Base-by-base conservation (phyloP, 306 rosid species). In the Trichosanthes cucumerina region DNA sequence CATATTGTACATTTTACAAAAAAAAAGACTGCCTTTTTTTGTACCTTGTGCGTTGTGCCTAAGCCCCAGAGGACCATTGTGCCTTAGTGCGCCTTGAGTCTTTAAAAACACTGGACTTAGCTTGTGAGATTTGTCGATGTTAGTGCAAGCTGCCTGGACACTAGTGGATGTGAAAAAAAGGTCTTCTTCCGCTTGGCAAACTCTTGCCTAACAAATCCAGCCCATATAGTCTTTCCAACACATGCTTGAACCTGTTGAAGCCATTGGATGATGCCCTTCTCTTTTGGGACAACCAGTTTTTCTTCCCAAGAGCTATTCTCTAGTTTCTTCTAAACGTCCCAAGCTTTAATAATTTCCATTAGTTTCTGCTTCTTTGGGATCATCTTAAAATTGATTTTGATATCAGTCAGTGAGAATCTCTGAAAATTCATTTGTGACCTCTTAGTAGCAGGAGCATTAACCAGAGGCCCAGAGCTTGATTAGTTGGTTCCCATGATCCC, bases 271-370 rank as follows among this genome's bases (percentile, higher is more conserved):
- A 6, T 0, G 93, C 96, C 72, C 97, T 89, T 33, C 84, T 85
- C 91, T 95, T 91, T 84, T 73, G 73, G 91, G 18, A 90, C 96
- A 82, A 95, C 86, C 38, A 92, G 76, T 50, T 95, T 95, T 95
- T 60, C 97, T 88, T 97, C 96, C 97, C 97, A 88, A 0, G 96
- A 87, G 81, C 96, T 89, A 15, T 81, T 90, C 86, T 91, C 92
- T 96, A 96, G 91, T 89, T 92, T 95, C 89, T 88, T 89, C 88
- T 91, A 87, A 11, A 95, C 93, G 84, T 87, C 96, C 47, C 94
- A 96, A 58, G 88, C 96, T 56, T 92, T 93, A 95, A 91, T 92
- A 26, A 96, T 96, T 2, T 86, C 84, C 16, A 91, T 77, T 52
- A 95, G 89, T 69, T 92, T 94, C 81, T 92, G 92, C 89, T 95